Percentiles rank a stretch among this genome's conserved stretches.
These are phyloP conservation scores for Pythium brachiatum DNA, from an alignment of 352 stramenopile genomes.

Conservation along the genomic window DNA sequence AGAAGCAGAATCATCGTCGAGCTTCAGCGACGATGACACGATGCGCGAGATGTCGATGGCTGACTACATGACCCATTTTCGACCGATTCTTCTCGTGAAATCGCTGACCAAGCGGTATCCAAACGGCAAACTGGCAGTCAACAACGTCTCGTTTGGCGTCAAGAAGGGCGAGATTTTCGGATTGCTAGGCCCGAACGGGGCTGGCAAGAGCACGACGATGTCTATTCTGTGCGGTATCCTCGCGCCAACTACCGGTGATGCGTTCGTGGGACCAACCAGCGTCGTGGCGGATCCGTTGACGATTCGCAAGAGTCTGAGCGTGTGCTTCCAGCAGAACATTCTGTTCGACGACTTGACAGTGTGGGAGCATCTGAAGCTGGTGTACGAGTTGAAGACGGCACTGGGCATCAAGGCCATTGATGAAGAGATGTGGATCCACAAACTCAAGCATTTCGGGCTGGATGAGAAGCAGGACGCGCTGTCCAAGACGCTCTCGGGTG, in stretches of 20 bases:
- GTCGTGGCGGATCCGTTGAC: slow-evolving; percentile 44
- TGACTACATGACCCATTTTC: slow-evolving; percentile 56
- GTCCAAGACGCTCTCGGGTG: slow-evolving; percentile 67
- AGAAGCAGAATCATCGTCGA: neutral
- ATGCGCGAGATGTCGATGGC: slow-evolving; percentile 58
- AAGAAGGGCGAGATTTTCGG: slow-evolving; percentile 92
- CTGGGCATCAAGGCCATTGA: slow-evolving; percentile 51
- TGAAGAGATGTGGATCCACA: slow-evolving; percentile 46
- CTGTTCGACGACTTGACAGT: slow-evolving; percentile 74
- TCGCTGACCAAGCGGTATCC: slow-evolving; percentile 65
- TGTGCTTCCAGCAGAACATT: slow-evolving; percentile 87
- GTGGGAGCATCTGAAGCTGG: slow-evolving; percentile 67
- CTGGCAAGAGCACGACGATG: slow-evolving; percentile 96
- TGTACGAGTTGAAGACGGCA: slow-evolving; percentile 63
- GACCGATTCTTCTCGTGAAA: slow-evolving; percentile 56
- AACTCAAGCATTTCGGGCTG: slow-evolving; percentile 65
- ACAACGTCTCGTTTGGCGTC: slow-evolving; percentile 86
- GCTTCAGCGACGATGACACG: slow-evolving; percentile 42
- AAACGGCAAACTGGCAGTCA: slow-evolving; percentile 76
- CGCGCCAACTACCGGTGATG: slow-evolving; percentile 66
- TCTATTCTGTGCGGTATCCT: slow-evolving; percentile 94
- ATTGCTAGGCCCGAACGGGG: slow-evolving; percentile 91
- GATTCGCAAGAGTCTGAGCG: slow-evolving; percentile 68
- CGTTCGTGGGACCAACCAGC: slow-evolving; percentile 53
- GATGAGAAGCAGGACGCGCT: slow-evolving; percentile 65